Base-by-base conservation (phyloP, 1,284 basidiomycete species). In the Pseudozyma hubeiensis region DNA sequence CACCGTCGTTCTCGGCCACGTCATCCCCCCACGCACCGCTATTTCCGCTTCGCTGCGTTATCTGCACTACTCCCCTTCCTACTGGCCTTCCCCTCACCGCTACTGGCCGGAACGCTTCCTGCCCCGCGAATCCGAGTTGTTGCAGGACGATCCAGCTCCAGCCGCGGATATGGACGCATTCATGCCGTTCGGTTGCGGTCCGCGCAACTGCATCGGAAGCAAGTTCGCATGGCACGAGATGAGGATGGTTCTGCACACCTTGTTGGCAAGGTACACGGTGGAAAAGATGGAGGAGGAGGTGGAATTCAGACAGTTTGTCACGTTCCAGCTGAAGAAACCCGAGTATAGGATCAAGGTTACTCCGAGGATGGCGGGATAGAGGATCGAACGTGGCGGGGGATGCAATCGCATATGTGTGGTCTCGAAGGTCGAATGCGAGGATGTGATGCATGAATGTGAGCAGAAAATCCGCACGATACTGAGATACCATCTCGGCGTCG, bases 201-300 rank as follows among this genome's bases (percentile, higher is more conserved):
- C 55, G 5, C 24, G 55, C 1, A 57, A 57, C 55, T 57, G 55
- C 30, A 57, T 57, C 30, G 55, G 55, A 4, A 33, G 35, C 17
- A 57, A 57, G 47, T 57, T 57, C 29, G 55, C 55, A 16, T 57
- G 55, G 55, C 46, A 50, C 47, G 55, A 57, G 46, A 57, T 57
- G 55, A n/a, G 44, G 29, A 49, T 57, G 39, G 55, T 57, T 2
- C 46, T 57, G n/a, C 35, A 57, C 47, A 57, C 55, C 7, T 33
- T 57, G 16, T 34, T 57, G 29, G 37, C 44, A 17, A 11, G 55
- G 7, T 57, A 57, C 46, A 19, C 37, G 13, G 29, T 57, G 11
- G 5, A n/a, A 45, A 33, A 37, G 13, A 47, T 57, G 3, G 55
- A 57, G 39, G 39, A 41, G 11, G 16, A 57, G 24, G 55, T 57